phyloP scores from a whole-genome alignment of 257 asterid genomes.

The Cinchona pubescens region DNA sequence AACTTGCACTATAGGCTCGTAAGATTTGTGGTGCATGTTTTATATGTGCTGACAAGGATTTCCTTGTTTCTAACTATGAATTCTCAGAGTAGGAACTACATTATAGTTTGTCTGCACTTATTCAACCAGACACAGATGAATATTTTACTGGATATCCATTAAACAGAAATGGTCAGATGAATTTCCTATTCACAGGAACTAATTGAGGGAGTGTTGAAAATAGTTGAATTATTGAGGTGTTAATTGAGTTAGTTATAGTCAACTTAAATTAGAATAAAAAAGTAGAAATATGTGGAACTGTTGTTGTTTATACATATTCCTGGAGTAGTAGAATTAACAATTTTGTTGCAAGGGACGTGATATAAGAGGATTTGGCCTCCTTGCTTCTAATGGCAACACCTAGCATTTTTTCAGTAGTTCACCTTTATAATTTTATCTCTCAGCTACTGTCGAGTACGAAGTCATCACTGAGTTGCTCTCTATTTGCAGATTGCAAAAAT shows the following conservation, averaged over 20 bases:
- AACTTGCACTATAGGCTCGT: not conserved
- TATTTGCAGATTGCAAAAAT: conserved; percentile 65
- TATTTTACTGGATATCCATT: not conserved
- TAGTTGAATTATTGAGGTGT: not conserved
- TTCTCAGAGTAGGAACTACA: not conserved
- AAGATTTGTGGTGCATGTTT: not conserved
- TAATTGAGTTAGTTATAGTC: not conserved
- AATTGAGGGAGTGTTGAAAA: not conserved
- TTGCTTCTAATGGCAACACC: not conserved
- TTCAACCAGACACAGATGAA: not conserved
- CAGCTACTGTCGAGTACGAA: not conserved
- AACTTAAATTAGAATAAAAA: not conserved
- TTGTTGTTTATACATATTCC: not conserved
- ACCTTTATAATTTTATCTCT: not conserved
- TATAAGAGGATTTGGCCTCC: not conserved
- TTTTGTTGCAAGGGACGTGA: not conserved
- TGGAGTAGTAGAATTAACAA: not conserved
- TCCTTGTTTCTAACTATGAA: not conserved
- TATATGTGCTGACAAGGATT: not conserved
- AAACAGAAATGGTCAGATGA: not conserved
- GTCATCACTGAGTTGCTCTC: conserved; percentile 2
- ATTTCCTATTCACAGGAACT: not conserved
- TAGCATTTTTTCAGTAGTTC: not conserved
- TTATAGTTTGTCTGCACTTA: not conserved
- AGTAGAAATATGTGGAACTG: not conserved